Evolutionary conservation across 176 grass and related monocot genomes (phyloP), one percentile per base, ranked within the genome.

Genomic region (Otatea glauca): DNA sequence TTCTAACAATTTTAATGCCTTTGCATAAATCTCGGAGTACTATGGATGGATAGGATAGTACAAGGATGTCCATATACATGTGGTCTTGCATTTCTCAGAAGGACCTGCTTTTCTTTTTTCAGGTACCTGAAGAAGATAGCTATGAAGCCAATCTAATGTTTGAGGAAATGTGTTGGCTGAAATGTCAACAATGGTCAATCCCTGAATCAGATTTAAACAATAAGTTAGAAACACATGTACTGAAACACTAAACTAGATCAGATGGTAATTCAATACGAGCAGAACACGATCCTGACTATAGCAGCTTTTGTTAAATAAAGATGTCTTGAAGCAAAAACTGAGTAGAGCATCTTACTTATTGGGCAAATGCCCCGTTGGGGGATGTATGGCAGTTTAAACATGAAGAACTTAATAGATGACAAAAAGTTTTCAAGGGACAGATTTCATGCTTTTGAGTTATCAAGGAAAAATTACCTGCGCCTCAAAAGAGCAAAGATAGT

Each of bases 121-220:
- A 29, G 29, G 29, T 29, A 29, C 29, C 29, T 29, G 29, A 29
- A 29, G 29, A 29, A 98, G 93, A 84, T 90, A 95, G 72, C 83
- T 93, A 77, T 95, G 96, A 71, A 95, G 92, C 62, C 82, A 91
- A 89, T 98, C 96, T 86, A 98, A 83, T 5, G 91, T 95, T 72
- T 98, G 96, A 88, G 96, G 89, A 59, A 98, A 98, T 60, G 96
- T 92, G 89, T 92, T 93, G 48, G 93, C 96, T 78, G 96, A 98
- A 41, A 98, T 93, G 80, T 98, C 92, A 72, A 95, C 85, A 70
- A 98, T 67, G 38, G 89, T 93, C 83, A 93, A 79, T 79, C 96
- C 96, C 96, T 95, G 91, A 75, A 62, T 83, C 45, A 23, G 48
- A 60, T 68, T 50, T 43, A 29, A 76, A 50, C 18, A 68, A 6